Conservation (phyloP, 345 rosid genomes). For the Garcia nutans region DNA sequence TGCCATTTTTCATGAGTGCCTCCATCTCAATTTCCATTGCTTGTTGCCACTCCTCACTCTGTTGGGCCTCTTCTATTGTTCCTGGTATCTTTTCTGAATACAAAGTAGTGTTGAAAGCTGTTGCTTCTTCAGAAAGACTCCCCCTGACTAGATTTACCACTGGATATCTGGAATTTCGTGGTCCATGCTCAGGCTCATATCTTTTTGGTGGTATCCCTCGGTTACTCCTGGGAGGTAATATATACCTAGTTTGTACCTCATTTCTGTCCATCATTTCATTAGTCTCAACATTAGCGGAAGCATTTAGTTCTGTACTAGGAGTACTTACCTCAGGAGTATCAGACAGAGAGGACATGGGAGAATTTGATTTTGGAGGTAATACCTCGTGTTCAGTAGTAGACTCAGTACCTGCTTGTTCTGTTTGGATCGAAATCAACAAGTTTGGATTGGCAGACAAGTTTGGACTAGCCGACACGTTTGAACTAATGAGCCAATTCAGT, state of each 20-base stretch:
- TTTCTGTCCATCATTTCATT: neutral
- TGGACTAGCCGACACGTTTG: neutral
- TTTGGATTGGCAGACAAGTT: no score
- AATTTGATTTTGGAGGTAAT: neutral
- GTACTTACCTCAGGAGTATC: neutral
- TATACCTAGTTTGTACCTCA: neutral
- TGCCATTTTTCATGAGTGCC: no score
- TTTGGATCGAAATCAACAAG: neutral
- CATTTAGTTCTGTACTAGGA: neutral
- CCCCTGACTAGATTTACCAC: neutral
- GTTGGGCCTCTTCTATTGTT: neutral
- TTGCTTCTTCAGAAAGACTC: neutral
- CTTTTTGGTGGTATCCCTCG: neutral
- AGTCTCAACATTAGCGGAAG: neutral
- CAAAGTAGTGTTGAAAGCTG: neutral
- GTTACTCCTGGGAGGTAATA: neutral
- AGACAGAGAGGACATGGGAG: neutral
- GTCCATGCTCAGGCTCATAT: neutral
- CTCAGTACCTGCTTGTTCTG: neutral
- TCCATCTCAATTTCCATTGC: conserved; percentile 1
- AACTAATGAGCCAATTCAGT: neutral
- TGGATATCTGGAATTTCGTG: no score
- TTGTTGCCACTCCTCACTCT: neutral
- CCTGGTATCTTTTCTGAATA: neutral
- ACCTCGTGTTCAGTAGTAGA: neutral